Evolutionary conservation across 192 early-diverging fungal species (phyloP).

Genomic region (Linderina pennispora): DNA sequence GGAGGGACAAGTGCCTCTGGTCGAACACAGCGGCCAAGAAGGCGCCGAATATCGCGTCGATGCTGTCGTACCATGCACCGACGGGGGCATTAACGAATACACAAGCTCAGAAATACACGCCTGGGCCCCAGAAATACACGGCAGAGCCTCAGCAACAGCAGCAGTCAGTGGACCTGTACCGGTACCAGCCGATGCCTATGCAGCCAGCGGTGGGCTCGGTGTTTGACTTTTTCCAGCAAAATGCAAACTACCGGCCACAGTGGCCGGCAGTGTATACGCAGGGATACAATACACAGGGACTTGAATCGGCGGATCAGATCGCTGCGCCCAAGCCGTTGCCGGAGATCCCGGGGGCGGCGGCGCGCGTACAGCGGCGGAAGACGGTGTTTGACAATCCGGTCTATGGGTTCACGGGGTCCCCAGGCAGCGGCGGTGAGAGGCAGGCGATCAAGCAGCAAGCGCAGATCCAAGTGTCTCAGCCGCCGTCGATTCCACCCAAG

Average conservation of each 20-base stretch:
- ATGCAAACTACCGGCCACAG: constrained; percentile 9
- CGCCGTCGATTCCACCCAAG: constrained; percentile 12
- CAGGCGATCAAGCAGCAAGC: not conserved
- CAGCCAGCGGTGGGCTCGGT: constrained; percentile 14
- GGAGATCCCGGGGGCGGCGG: too few species aligned
- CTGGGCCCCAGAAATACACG: too few species aligned
- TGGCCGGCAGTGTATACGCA: constrained; percentile 6
- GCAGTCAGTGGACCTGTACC: too few species aligned
- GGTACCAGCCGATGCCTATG: not conserved
- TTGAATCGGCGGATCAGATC: too few species aligned
- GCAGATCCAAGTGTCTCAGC: too few species aligned
- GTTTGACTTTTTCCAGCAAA: constrained; percentile 37
- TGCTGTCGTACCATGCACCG: constrained; percentile 17
- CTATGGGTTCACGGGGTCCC: constrained; percentile 34
- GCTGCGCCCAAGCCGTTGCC: too few species aligned
- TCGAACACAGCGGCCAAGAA: constrained; percentile 14
- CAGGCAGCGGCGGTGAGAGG: not conserved
- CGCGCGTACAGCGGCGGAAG: constrained; percentile 24
- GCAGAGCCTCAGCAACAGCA: too few species aligned
- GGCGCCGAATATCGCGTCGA: not conserved
- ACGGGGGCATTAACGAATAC: not conserved
- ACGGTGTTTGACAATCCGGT: constrained; percentile 54
- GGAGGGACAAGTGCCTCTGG: constrained; percentile 27
- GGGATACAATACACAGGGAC: constrained; percentile 13
- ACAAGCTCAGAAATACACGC: not conserved